These are phyloP conservation scores for Solanum virginianum DNA, from an alignment of 257 asterid species.

Conservation along the genomic window DNA sequence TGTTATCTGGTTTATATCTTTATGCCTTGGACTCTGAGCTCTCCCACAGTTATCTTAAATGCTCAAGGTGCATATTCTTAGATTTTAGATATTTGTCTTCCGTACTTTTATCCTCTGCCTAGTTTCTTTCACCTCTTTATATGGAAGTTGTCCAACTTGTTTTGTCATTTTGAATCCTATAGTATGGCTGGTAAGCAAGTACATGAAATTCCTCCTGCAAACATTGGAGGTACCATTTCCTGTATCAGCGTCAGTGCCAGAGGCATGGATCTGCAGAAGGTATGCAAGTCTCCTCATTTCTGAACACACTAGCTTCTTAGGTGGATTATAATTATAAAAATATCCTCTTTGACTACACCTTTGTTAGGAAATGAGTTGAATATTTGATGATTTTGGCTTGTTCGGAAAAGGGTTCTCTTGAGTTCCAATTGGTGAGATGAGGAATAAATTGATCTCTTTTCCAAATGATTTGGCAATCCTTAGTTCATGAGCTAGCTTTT, in stretches of 20 bases:
- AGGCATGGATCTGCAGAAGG: slow-evolving; percentile 92
- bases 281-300: slow-evolving; percentile 12
- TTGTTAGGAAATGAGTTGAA: neutral
- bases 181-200: slow-evolving; percentile 98
- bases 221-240: slow-evolving; percentile 70
- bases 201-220: slow-evolving; percentile 77
- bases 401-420: neutral
- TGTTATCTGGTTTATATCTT: slow-evolving; percentile 71
- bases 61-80: slow-evolving; percentile 52
- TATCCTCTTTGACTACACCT: neutral
- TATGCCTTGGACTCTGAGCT: slow-evolving; percentile 87
- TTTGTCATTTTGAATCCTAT: slow-evolving; percentile 11
- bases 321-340: neutral
- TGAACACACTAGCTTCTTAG: neutral
- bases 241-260: slow-evolving; percentile 86
- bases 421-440: neutral
- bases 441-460: neutral
- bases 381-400: neutral
- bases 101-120: neutral
- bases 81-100: neutral
- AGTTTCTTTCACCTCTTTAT: neutral
- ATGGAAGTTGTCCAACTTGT: neutral
- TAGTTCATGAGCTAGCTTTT: neutral
- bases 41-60: slow-evolving; percentile 76
- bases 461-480: neutral